phyloP scores from a whole-genome alignment of 805 yeast species.

The Trichomonascus vanleenenianus region DNA sequence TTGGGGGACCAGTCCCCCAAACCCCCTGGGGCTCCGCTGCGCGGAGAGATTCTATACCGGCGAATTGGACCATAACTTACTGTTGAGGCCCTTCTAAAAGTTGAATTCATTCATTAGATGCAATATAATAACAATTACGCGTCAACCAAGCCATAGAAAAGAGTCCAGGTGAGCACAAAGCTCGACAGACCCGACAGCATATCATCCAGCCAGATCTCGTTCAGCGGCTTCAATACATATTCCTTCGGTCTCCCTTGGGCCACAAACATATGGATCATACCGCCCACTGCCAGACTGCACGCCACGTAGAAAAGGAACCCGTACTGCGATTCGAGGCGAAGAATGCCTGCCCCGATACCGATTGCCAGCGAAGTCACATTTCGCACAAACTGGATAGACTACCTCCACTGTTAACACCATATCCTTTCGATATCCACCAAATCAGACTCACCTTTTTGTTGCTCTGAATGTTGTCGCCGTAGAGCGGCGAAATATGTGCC shows the following conservation, averaged over 20 bases:
- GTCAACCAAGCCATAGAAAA: conserved; percentile 41
- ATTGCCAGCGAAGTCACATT: conserved; percentile 42
- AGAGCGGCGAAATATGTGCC: conserved; percentile 10
- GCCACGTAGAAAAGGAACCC: conserved; percentile 42
- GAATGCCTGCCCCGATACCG: conserved; percentile 50
- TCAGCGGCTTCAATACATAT: conserved; percentile 35
- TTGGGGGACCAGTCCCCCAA: too few species aligned
- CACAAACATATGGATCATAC: conserved; percentile 28
- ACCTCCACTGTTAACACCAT: background rate
- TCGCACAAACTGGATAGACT: conserved; percentile 26
- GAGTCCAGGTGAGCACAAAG: conserved; percentile 52
- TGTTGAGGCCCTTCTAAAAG: too few species aligned
- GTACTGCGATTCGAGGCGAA: conserved; percentile 40
- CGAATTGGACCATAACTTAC: too few species aligned
- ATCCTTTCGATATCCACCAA: background rate
- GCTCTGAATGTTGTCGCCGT: conserved; percentile 9
- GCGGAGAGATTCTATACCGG: too few species aligned
- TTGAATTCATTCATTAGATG: too few species aligned
- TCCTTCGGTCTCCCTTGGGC: conserved; percentile 31
- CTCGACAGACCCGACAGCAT: conserved; percentile 43
- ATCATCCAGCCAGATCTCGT: conserved; percentile 37
- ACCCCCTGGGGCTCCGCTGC: too few species aligned
- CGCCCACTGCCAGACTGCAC: conserved; percentile 30
- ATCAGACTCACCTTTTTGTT: conserved; percentile 13
- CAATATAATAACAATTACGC: conserved; percentile 11